Percentiles rank a stretch among this genome's conserved stretches.
Conservation (phyloP, 2,329 filamentous ascomycete species). For the Aureobasidium pullulans region DNA sequence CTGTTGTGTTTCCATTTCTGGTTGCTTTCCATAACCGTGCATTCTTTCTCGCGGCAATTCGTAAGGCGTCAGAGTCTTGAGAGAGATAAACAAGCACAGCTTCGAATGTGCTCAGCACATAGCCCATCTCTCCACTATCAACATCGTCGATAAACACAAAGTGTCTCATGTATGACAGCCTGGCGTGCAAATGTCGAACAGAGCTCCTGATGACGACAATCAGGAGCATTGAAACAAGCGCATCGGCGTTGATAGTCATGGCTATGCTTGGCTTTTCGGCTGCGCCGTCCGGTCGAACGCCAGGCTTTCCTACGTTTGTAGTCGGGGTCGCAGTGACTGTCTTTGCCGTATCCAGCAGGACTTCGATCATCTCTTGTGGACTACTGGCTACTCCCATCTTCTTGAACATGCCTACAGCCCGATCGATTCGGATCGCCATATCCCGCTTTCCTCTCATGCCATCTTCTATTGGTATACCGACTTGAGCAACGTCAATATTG, state of each 20-base stretch:
- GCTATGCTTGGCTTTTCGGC: constrained; percentile 48
- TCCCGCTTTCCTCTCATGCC: constrained; percentile 73
- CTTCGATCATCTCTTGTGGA: constrained; percentile 82
- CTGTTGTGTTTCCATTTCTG: constrained; percentile 66
- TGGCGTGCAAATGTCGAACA: constrained; percentile 77
- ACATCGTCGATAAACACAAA: constrained; percentile 98
- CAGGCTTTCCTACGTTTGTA: constrained; percentile 28
- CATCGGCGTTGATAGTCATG: constrained; percentile 75
- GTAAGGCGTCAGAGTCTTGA: constrained; percentile 70
- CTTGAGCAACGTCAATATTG: constrained; percentile 86
- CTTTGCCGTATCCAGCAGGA: constrained; percentile 74
- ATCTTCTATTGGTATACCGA: constrained; percentile 79
- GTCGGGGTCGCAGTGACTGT: constrained; percentile 56
- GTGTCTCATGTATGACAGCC: constrained; percentile 89
- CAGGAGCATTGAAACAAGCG: constrained; percentile 81
- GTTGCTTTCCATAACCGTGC: constrained; percentile 81
- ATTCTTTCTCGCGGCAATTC: constrained; percentile 80
- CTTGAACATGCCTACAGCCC: constrained; percentile 80
- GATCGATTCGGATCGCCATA: constrained; percentile 65
- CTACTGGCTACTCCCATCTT: constrained; percentile 71
- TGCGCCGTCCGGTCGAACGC: constrained; percentile 21
- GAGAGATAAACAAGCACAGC: constrained; percentile 84
- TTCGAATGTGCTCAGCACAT: constrained; percentile 91
- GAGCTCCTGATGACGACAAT: constrained; percentile 90
- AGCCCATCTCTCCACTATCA: constrained; percentile 91